Evolutionary conservation across 2,329 filamentous ascomycete species (phyloP).

Genomic region (Epichloe sibirici): DNA sequence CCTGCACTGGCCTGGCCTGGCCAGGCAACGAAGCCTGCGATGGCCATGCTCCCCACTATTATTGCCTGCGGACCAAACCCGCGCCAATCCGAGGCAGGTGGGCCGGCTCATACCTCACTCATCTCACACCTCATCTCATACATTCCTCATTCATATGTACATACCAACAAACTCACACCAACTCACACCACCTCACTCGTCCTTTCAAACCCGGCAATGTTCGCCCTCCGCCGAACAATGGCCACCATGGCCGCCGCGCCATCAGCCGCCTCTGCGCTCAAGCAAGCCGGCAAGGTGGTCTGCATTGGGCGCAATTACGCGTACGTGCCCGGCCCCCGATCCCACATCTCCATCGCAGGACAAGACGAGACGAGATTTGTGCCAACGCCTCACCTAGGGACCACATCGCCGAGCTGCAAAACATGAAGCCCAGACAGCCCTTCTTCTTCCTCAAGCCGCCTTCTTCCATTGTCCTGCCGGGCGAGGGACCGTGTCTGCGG

Average conservation of each 20-base stretch:
- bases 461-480: constrained; percentile 70
- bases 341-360: too few species aligned
- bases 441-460: constrained; percentile 99
- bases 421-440: constrained; percentile 76
- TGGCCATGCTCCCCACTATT: too few species aligned
- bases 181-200: too few species aligned
- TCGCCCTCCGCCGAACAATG: constrained; percentile 24
- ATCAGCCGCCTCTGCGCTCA: constrained; percentile 29
- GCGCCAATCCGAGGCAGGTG: not conserved
- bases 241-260: constrained; percentile 26
- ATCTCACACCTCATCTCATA: not conserved
- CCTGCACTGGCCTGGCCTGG: too few species aligned
- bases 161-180: too few species aligned
- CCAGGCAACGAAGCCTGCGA: too few species aligned
- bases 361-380: not conserved
- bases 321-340: constrained; percentile 36
- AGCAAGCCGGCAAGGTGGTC: constrained; percentile 60
- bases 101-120: not conserved
- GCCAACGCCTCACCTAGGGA: constrained; percentile 42
- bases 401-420: constrained; percentile 88
- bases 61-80: not conserved
- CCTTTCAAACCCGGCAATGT: constrained; percentile 16
- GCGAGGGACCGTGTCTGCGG: constrained; percentile 65
- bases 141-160: too few species aligned
- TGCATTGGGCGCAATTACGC: constrained; percentile 97